Conservation (phyloP, 164 flowering plant species). For the Annona cherimola region DNA sequence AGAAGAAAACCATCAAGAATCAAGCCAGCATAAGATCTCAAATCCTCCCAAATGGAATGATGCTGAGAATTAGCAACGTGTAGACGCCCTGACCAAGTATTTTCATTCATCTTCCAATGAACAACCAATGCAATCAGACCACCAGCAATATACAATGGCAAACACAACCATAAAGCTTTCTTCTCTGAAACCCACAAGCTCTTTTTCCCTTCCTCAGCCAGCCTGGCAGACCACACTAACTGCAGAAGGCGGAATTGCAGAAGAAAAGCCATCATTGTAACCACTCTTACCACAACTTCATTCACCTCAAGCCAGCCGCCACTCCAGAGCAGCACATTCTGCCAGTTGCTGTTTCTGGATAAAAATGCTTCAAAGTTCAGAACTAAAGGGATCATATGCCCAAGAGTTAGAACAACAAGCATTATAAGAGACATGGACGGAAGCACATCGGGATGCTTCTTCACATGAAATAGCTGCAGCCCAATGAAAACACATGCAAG, state of each 20-base stretch:
- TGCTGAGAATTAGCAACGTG: slow-evolving; percentile 1
- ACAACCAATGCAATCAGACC: slow-evolving; percentile 33
- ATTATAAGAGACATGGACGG: slow-evolving; percentile 50
- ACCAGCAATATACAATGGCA: slow-evolving; percentile 38
- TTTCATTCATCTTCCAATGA: slow-evolving; percentile 10
- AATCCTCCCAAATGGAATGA: slow-evolving; percentile 30
- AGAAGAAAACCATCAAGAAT: slow-evolving; percentile 58
- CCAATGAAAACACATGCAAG: slow-evolving; percentile 43
- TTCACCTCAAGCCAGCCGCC: slow-evolving; percentile 51
- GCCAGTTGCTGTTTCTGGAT: slow-evolving; percentile 15
- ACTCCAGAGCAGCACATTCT: slow-evolving; percentile 19
- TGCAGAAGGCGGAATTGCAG: slow-evolving; percentile 56
- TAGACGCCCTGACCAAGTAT: background rate
- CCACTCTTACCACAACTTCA: slow-evolving; percentile 43
- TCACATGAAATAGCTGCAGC: slow-evolving; percentile 46
- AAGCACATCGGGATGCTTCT: slow-evolving; percentile 39
- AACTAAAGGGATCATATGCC: slow-evolving; percentile 54
- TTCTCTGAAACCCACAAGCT: slow-evolving; percentile 39
- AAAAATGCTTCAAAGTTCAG: slow-evolving; percentile 59
- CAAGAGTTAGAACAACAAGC: slow-evolving; percentile 52
- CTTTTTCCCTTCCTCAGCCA: slow-evolving; percentile 22
- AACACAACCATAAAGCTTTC: slow-evolving; percentile 26
- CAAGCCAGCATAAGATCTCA: slow-evolving; percentile 61
- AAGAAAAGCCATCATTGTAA: slow-evolving; percentile 50
- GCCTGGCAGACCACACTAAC: slow-evolving; percentile 40